Conservation (phyloP, 495 filamentous ascomycete species). For the Hyaloscypha bicolor region DNA sequence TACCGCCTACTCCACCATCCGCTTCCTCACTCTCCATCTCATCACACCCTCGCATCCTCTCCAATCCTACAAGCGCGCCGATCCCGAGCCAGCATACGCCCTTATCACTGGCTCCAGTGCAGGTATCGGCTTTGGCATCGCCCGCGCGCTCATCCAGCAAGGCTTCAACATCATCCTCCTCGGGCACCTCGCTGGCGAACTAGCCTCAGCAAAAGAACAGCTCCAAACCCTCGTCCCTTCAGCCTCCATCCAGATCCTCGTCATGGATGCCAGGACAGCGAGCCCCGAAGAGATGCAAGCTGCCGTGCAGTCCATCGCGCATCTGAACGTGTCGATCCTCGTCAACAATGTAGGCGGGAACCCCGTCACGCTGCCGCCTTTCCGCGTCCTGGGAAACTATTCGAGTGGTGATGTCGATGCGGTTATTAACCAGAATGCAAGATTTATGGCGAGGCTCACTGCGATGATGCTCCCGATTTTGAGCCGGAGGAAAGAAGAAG, state of each 20-base stretch:
- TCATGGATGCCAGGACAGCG: not conserved
- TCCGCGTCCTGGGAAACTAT: not conserved
- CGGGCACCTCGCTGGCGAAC: slow-evolving; percentile 3
- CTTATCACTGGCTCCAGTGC: slow-evolving; percentile 4
- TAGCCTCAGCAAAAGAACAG: not conserved
- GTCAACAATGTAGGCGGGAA: slow-evolving; percentile 5
- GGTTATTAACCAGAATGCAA: not conserved
- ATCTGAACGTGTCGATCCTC: slow-evolving; percentile 5
- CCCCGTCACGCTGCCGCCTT: slow-evolving; percentile 3
- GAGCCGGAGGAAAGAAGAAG: not conserved
- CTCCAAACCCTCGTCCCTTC: not conserved
- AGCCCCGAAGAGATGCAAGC: not conserved
- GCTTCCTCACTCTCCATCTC: slow-evolving; percentile 3
- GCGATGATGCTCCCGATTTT: not conserved
- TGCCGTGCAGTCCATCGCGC: not conserved
- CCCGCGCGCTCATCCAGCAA: not conserved
- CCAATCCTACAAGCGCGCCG: not conserved
- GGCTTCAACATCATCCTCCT: slow-evolving; percentile 2
- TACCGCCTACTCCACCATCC: not conserved
- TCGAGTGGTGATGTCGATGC: not conserved
- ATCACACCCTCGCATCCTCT: not conserved
- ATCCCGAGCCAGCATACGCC: not conserved
- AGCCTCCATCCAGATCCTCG: not conserved
- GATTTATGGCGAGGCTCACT: slow-evolving; percentile 7
- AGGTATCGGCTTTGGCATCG: not conserved